Evolutionary conservation across 2,329 filamentous ascomycete species (phyloP), one percentile per base, ranked within the genome.

Genomic region (Cladosporium cucumerinum): DNA sequence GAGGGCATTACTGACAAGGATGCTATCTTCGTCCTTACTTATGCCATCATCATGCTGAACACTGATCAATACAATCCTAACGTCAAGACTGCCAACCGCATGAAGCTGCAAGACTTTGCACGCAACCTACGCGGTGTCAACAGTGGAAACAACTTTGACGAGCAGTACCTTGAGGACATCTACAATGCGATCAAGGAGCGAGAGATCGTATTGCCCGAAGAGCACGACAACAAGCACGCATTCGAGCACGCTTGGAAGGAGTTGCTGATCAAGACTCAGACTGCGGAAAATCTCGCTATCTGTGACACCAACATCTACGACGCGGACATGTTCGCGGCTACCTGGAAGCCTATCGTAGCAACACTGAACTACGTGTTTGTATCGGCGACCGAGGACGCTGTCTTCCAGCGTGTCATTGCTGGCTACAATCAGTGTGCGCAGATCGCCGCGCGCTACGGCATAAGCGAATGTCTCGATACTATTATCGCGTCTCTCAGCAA

Each of bases 241-340:
- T 98, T 98, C 74, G 94, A 98, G 76, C 95, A 96, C 78, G 94
- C 95, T 2, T 99, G 95, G 95, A 94, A 94, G 76, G 95, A 99
- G 77, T 81, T 99, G 12, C 81, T 98, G 48, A 80, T 93, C 68
- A 98, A 98, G 79, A 89, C 93, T 0, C 88, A 91, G 69, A 86
- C 87, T 7, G 87, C 92, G 0, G 88, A 90, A 1, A 85, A 89
- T 60, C 82, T 98, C 52, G 81, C 90, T 36, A 82, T 94, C 32
- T 96, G 93, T 75, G 86, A 96, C 70, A 97, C 94, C 5, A 98
- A 97, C 74, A 88, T 96, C 46, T 99, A 92, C 77, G 96, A 99
- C 77, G 92, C 93, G 4, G 93, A 99, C 75, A 97, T 99, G 92
- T 99, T 99, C 76, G 88, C 90, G 65, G 90, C 93, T 25, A 97